Percentiles rank a stretch among this genome's conserved stretches.
phyloP scores from a whole-genome alignment of 23 red algal genomes.

The Gracilaria vermiculophylla region DNA sequence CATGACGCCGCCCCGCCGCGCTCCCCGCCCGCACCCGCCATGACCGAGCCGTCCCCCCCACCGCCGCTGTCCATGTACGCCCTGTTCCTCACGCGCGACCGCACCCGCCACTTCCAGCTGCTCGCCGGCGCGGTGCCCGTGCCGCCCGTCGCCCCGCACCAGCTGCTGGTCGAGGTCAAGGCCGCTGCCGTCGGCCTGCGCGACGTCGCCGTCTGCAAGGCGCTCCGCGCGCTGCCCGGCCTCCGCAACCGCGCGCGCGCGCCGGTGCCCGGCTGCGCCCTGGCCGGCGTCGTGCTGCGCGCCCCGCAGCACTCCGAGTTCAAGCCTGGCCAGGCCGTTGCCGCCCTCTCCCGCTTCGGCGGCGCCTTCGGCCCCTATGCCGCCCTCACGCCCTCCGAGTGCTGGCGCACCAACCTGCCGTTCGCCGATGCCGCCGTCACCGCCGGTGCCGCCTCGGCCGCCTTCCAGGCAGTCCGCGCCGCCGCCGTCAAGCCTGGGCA shows the following conservation, averaged over 20 bases:
- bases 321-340: not conserved
- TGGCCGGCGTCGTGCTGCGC: not conserved
- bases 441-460: not conserved
- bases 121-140: not conserved
- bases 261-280: conserved; percentile 1
- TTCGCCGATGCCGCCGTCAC: conserved; percentile 4
- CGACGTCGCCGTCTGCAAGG: not conserved
- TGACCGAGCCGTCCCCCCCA: not conserved
- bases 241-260: not conserved
- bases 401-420: not conserved
- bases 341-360: not conserved
- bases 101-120: not conserved
- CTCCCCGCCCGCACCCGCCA: not conserved
- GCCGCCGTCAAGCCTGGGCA: not conserved
- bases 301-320: not conserved
- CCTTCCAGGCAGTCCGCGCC: not conserved
- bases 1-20: not conserved
- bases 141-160: not conserved
- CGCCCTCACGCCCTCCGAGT: not conserved
- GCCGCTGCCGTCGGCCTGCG: not conserved
- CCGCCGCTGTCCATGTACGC: not conserved
- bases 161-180: not conserved
- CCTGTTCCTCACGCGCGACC: not conserved
- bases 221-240: not conserved
- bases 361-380: not conserved